phyloP scores from a whole-genome alignment of 78 protist genomes.

The Cavenderia fasciculata region DNA sequence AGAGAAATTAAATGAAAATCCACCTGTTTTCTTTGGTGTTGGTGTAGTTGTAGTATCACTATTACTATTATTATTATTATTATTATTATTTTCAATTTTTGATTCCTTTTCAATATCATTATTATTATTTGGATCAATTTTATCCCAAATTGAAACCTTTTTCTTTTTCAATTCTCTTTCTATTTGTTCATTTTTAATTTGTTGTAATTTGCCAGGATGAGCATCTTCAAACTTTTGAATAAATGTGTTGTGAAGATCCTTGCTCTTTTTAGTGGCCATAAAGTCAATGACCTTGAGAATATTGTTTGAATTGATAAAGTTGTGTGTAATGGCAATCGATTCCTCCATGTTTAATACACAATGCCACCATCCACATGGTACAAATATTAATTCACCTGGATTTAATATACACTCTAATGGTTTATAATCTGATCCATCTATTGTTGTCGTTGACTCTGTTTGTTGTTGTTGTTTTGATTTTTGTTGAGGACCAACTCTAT shows the following conservation, averaged over 20 bases:
- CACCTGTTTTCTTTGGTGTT: slow-evolving; percentile 1
- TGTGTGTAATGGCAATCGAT: slow-evolving; percentile 89
- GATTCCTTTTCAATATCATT: too few relatives aligned
- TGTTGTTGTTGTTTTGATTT: not conserved
- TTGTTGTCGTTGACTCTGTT: not conserved
- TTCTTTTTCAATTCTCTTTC: slow-evolving; percentile 17
- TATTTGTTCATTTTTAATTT: not conserved
- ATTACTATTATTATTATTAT: too few relatives aligned
- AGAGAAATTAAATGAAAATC: slow-evolving; percentile 40
- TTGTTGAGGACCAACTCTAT: too few relatives aligned
- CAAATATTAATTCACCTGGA: slow-evolving; percentile 86
- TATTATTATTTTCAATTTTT: too few relatives aligned
- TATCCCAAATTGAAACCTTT: slow-evolving; percentile 55
- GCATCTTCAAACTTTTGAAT: not conserved
- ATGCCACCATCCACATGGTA: slow-evolving; percentile 92
- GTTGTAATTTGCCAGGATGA: slow-evolving; percentile 38
- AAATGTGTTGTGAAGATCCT: slow-evolving; percentile 29
- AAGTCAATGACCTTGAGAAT: slow-evolving; percentile 35
- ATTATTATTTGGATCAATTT: too few relatives aligned
- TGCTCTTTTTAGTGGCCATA: slow-evolving; percentile 51
- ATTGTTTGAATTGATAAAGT: slow-evolving; percentile 65
- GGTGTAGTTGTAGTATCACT: too few relatives aligned
- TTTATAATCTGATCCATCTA: slow-evolving; percentile 22
- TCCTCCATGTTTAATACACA: slow-evolving; percentile 83
- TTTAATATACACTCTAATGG: slow-evolving; percentile 68